phyloP scores from a whole-genome alignment of 495 filamentous ascomycete genomes.

The Lophiostoma macrostomum region DNA sequence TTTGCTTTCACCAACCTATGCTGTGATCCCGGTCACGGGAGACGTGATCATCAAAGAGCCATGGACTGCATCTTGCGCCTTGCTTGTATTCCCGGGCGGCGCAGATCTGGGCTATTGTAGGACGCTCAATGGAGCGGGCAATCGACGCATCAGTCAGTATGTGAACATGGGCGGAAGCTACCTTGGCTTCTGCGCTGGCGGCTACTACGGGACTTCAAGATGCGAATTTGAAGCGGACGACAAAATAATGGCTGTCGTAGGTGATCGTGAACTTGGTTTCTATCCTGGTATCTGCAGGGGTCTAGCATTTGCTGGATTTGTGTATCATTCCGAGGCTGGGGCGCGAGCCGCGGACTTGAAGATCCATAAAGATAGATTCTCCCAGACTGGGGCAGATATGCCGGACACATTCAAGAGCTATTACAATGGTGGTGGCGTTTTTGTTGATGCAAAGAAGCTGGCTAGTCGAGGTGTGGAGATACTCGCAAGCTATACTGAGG shows the following conservation, averaged over 20 bases:
- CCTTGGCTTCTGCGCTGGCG: slow-evolving; percentile 90
- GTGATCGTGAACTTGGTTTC: slow-evolving; percentile 80
- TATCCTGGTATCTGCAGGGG: slow-evolving; percentile 85
- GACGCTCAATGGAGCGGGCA: slow-evolving; percentile 82
- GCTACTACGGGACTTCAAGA: slow-evolving; percentile 75
- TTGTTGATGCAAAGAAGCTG: slow-evolving; percentile 70
- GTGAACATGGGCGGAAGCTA: slow-evolving; percentile 83
- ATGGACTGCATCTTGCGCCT: slow-evolving; percentile 80
- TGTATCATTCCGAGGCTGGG: slow-evolving; percentile 85
- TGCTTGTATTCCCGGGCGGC: slow-evolving; percentile 92
- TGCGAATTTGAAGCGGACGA: slow-evolving; percentile 94
- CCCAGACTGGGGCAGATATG: slow-evolving; percentile 43
- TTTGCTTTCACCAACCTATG: slow-evolving; percentile 89
- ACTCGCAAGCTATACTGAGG: slow-evolving; percentile 73
- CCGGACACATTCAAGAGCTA: slow-evolving; percentile 71
- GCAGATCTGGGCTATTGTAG: slow-evolving; percentile 91
- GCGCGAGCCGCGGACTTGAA: slow-evolving; percentile 68
- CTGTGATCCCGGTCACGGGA: slow-evolving; percentile 79
- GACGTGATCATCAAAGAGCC: slow-evolving; percentile 84
- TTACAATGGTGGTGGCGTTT: slow-evolving; percentile 95
- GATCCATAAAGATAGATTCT: slow-evolving; percentile 61
- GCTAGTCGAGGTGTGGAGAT: slow-evolving; percentile 68
- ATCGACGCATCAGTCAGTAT: slow-evolving; percentile 75
- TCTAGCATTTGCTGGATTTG: slow-evolving; percentile 83
- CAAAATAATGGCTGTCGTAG: slow-evolving; percentile 77